A percentile compares a stretch with the other conserved stretches of the same genome.
These are phyloP conservation scores for Boletus sensibilis DNA, from an alignment of 768 basidiomycete species.

Conservation along the genomic window DNA sequence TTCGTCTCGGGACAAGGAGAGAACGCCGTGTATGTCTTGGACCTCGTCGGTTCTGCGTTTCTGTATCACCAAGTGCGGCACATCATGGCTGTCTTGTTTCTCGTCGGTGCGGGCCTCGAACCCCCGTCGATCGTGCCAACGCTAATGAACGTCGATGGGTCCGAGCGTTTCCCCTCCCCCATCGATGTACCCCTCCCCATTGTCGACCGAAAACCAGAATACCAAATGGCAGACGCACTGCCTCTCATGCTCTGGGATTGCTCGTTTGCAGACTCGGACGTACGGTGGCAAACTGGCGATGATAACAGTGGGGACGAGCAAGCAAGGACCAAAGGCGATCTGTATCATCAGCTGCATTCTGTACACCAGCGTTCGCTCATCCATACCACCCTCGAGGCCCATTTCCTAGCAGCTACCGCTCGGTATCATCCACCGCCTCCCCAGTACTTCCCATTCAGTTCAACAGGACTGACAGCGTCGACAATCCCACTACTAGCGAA, in stretches of 20 bases:
- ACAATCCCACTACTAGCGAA: constrained; percentile 17
- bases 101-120: constrained; percentile 82
- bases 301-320: constrained; percentile 27
- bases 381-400: constrained; percentile 57
- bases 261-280: constrained; percentile 60
- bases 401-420: constrained; percentile 61
- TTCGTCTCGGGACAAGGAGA: constrained; percentile 37
- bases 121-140: constrained; percentile 63
- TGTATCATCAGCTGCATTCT: constrained; percentile 54
- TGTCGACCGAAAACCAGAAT: constrained; percentile 77
- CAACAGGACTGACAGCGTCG: constrained; percentile 20
- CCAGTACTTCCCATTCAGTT: constrained; percentile 37
- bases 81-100: constrained; percentile 88
- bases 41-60: constrained; percentile 86
- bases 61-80: constrained; percentile 96
- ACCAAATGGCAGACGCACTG: constrained; percentile 90
- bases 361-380: constrained; percentile 62
- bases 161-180: constrained; percentile 5
- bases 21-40: constrained; percentile 61
- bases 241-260: constrained; percentile 94
- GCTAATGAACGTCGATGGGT: constrained; percentile 67
- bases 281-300: constrained; percentile 70
- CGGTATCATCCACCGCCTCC: constrained; percentile 47
- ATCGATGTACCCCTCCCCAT: constrained; percentile 39
- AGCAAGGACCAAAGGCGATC: constrained; percentile 32